Evolutionary conservation across 2,329 filamentous ascomycete genomes (phyloP).

Genomic region (Botryosphaeria dothidea): DNA sequence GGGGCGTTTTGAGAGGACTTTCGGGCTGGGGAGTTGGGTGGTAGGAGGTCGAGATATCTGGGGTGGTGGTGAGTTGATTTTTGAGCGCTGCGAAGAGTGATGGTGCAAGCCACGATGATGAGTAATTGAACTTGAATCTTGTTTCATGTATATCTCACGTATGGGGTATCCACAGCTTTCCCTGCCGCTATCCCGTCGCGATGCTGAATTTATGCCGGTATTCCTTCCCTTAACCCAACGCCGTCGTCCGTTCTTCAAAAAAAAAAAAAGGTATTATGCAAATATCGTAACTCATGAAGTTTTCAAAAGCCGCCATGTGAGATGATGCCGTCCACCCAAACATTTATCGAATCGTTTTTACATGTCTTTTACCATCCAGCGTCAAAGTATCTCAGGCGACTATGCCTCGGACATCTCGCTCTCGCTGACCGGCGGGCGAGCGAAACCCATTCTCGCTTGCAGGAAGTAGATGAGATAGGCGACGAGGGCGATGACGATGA

Average conservation of each 20-base stretch:
- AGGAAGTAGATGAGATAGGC: slow-evolving; percentile 53
- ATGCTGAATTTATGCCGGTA: not conserved
- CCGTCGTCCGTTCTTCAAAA: not conserved
- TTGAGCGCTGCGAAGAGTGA: too few relatives aligned
- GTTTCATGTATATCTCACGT: too few relatives aligned
- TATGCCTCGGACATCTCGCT: slow-evolving; percentile 34
- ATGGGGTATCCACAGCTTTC: too few relatives aligned
- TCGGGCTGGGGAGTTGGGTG: too few relatives aligned
- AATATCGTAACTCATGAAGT: not conserved
- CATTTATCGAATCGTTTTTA: too few relatives aligned
- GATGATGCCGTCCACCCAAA: too few relatives aligned
- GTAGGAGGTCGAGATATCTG: too few relatives aligned
- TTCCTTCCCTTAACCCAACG: not conserved
- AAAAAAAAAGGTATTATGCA: not conserved
- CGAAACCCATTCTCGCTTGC: slow-evolving; percentile 40
- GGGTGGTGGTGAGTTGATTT: too few relatives aligned
- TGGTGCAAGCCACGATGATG: too few relatives aligned
- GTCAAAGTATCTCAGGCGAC: not conserved
- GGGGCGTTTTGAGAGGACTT: not conserved
- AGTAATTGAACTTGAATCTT: too few relatives aligned
- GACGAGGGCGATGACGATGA: slow-evolving; percentile 51
- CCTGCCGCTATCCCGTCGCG: too few relatives aligned
- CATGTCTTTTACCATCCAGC: not conserved
- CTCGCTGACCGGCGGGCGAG: slow-evolving; percentile 24
- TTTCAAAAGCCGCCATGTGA: not conserved